phyloP scores from a whole-genome alignment of 2,329 filamentous ascomycete species.

The Fusarium bulbicola region DNA sequence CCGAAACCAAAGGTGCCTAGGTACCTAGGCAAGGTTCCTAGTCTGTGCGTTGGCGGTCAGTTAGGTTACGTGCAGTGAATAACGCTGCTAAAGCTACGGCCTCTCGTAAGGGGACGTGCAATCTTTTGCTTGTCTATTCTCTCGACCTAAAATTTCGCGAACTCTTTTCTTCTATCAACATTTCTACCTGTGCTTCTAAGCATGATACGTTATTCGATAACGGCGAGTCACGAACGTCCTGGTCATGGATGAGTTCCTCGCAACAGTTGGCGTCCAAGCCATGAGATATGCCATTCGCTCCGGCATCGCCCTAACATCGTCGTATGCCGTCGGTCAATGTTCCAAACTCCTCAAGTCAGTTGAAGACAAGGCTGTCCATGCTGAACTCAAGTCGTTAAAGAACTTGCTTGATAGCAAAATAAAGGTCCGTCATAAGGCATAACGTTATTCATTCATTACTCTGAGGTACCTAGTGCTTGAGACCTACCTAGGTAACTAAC shows the following conservation, averaged over 20 bases:
- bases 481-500: slow-evolving; percentile 12
- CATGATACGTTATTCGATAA: slow-evolving; percentile 18
- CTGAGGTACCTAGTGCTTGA: background rate
- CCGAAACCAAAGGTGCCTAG: background rate
- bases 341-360: slow-evolving; percentile 80
- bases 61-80: slow-evolving; percentile 28
- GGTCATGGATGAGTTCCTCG: slow-evolving; percentile 74
- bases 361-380: slow-evolving; percentile 72
- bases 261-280: slow-evolving; percentile 70
- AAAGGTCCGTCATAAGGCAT: slow-evolving; percentile 59
- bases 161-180: background rate
- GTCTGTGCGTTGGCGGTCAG: slow-evolving; percentile 21
- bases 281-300: slow-evolving; percentile 93
- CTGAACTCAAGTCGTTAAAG: slow-evolving; percentile 76
- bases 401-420: slow-evolving; percentile 85
- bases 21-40: background rate
- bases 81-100: slow-evolving; percentile 16
- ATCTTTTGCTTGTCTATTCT: background rate
- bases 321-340: slow-evolving; percentile 85
- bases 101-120: slow-evolving; percentile 18
- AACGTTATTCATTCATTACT: background rate
- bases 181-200: background rate
- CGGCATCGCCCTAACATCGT: slow-evolving; percentile 84
- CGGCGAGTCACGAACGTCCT: slow-evolving; percentile 8
- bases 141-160: background rate